Conservation (phyloP, 208 protist genomes). For the Leptomonas seymouri region DNA sequence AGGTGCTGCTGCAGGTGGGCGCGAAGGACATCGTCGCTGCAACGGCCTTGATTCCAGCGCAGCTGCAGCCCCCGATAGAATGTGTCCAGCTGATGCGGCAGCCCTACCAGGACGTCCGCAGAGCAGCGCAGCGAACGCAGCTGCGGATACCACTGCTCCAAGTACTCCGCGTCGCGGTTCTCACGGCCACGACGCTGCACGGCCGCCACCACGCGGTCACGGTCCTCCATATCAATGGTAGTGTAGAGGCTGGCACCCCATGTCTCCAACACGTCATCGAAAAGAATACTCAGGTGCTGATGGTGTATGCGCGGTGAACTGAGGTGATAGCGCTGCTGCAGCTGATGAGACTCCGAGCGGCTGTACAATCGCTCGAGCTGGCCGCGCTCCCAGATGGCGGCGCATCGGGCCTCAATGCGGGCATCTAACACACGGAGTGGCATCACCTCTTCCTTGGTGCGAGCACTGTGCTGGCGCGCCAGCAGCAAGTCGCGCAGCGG, state of each 20-base stretch:
- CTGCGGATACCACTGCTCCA: slow-evolving; percentile 29
- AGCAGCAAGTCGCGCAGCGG: slow-evolving; percentile 39
- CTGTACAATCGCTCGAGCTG: slow-evolving; percentile 38
- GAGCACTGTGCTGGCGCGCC: slow-evolving; percentile 25
- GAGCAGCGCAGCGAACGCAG: slow-evolving; percentile 16
- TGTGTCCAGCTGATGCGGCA: slow-evolving; percentile 28
- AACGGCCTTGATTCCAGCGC: slow-evolving; percentile 8
- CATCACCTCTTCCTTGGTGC: slow-evolving; percentile 11
- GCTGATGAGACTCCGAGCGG: slow-evolving; percentile 52
- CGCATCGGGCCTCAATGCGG: slow-evolving; percentile 37
- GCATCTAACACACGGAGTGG: slow-evolving; percentile 27
- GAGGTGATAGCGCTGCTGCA: slow-evolving; percentile 48
- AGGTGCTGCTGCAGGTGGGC: slow-evolving; percentile 29
- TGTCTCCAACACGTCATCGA: slow-evolving; percentile 52
- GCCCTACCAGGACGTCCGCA: slow-evolving; percentile 3
- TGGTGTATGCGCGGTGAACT: slow-evolving; percentile 44
- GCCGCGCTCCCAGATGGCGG: slow-evolving; percentile 52
- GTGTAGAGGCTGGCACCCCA: slow-evolving; percentile 38
- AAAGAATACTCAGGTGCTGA: slow-evolving; percentile 41
- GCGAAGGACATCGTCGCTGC: slow-evolving; percentile 5
- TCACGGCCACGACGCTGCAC: slow-evolving; percentile 30
- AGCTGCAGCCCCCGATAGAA: slow-evolving; percentile 24
- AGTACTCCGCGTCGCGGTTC: slow-evolving; percentile 34
- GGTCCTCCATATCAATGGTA: slow-evolving; percentile 7
- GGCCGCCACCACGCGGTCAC: slow-evolving; percentile 36